Evolutionary conservation across 257 asterid genomes (phyloP).

Genomic region (Nicotiana tomentosiformis): DNA sequence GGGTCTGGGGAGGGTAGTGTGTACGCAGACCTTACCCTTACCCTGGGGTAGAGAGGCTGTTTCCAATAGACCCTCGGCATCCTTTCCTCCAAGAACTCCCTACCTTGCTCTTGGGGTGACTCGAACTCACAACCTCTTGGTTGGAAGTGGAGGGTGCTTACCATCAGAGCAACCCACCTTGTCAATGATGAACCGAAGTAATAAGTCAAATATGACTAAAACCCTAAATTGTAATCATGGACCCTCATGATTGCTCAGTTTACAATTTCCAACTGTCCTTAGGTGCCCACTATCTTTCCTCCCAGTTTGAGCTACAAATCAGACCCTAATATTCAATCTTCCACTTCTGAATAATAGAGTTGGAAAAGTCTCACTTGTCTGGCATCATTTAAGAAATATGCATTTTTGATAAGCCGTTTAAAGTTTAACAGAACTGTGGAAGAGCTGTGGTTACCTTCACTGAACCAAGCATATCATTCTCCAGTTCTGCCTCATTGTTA

Average conservation of each 20-base stretch:
- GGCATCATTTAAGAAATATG: background rate
- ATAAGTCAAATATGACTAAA: background rate
- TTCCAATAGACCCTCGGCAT: too few species aligned
- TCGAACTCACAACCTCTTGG: too few species aligned
- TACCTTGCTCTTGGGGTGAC: too few species aligned
- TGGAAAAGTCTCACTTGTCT: background rate
- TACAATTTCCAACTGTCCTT: conserved; percentile 1
- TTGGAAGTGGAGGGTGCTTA: too few species aligned
- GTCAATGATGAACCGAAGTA: background rate
- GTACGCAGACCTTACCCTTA: too few species aligned
- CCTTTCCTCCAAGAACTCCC: too few species aligned
- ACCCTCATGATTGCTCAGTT: background rate
- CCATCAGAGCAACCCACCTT: too few species aligned
- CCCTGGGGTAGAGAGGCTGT: too few species aligned
- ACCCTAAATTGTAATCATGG: background rate
- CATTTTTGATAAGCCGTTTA: background rate
- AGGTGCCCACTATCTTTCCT: background rate
- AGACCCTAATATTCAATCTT: background rate
- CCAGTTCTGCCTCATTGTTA: conserved; percentile 65
- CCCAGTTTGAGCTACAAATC: background rate
- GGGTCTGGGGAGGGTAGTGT: too few species aligned
- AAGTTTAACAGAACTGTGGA: background rate
- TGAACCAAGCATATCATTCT: conserved; percentile 91
- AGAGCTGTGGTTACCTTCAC: conserved; percentile 55
- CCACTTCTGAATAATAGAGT: background rate